Evolutionary conservation across 1,284 basidiomycete genomes (phyloP).

Genomic region (Leccinum angustisporum): DNA sequence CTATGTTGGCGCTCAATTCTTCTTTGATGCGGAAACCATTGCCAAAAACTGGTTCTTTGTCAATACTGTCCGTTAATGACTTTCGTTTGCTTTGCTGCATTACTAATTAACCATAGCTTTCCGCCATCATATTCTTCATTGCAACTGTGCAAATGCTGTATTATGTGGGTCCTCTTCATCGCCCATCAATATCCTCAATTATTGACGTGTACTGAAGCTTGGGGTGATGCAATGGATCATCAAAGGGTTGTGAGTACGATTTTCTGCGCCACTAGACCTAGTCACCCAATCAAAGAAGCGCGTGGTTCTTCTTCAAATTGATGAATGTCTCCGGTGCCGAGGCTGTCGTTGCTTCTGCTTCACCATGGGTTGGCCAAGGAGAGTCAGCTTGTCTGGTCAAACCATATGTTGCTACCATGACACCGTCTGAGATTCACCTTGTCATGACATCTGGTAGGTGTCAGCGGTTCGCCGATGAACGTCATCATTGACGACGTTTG

Average conservation of each 20-base stretch:
- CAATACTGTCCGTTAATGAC: slow-evolving; percentile 53
- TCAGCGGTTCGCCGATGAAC: not conserved
- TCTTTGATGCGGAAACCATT: slow-evolving; percentile 67
- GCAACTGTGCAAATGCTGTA: slow-evolving; percentile 87
- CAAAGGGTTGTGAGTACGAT: slow-evolving; percentile 61
- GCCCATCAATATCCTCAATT: not conserved
- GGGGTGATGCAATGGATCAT: slow-evolving; percentile 91
- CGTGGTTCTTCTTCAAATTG: slow-evolving; percentile 91
- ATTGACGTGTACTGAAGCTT: slow-evolving; percentile 37
- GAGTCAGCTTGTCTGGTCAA: slow-evolving; percentile 83
- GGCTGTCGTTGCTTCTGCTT: slow-evolving; percentile 88
- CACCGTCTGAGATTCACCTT: slow-evolving; percentile 85
- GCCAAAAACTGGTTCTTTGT: slow-evolving; percentile 78
- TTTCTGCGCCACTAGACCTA: not conserved
- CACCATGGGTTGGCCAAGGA: slow-evolving; percentile 89
- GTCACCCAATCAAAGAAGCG: slow-evolving; percentile 43
- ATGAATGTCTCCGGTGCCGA: slow-evolving; percentile 88
- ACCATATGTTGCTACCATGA: slow-evolving; percentile 89
- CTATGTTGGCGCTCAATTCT: slow-evolving; percentile 69
- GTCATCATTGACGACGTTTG: slow-evolving; percentile 7
- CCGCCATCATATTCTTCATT: slow-evolving; percentile 84
- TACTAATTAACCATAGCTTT: slow-evolving; percentile 44
- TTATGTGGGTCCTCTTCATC: slow-evolving; percentile 43
- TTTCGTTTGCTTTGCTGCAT: slow-evolving; percentile 2
- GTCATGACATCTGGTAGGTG: slow-evolving; percentile 81